A percentile compares a stretch with the other conserved stretches of the same genome.
These are phyloP conservation scores for Aureobasidium pullulans DNA, from an alignment of 2,329 filamentous ascomycete species.

Conservation along the genomic window DNA sequence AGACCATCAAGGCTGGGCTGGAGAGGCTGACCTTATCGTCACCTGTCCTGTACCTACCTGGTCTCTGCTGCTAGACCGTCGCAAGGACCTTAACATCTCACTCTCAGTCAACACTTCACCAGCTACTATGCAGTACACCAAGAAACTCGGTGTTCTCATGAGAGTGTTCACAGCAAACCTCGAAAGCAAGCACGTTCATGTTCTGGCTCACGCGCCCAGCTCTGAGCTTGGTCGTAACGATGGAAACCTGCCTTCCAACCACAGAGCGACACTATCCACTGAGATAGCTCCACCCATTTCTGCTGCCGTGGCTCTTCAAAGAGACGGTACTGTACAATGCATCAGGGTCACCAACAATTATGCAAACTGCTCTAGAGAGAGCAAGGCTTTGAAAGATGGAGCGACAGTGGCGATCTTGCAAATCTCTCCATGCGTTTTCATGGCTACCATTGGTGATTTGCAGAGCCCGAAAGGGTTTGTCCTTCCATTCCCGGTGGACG, in stretches of 20 bases:
- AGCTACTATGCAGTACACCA: not conserved
- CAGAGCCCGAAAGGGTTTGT: not conserved
- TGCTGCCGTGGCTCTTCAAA: not conserved
- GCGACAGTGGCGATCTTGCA: not conserved
- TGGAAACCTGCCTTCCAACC: conserved; percentile 15
- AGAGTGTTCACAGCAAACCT: not conserved
- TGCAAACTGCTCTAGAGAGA: not conserved
- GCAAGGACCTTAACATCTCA: conserved; percentile 13
- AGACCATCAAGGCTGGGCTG: conserved; percentile 21
- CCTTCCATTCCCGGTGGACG: conserved; percentile 20
- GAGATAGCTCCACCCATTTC: too few relatives aligned
- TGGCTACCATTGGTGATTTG: not conserved
- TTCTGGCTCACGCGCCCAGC: conserved; percentile 6
- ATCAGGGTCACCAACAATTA: not conserved
- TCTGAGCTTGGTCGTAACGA: not conserved
- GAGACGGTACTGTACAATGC: not conserved
- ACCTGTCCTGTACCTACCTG: conserved; percentile 23
- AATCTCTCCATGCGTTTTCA: conserved; percentile 2
- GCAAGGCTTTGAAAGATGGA: not conserved
- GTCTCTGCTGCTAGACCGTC: conserved; percentile 10
- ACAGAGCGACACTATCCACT: not conserved
- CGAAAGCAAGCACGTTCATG: not conserved
- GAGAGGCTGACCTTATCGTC: conserved; percentile 21
- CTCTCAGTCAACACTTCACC: conserved; percentile 20
- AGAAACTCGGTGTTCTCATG: not conserved